These are phyloP conservation scores for Xylaria acuta DNA, from an alignment of 495 filamentous ascomycete species.

Conservation along the genomic window DNA sequence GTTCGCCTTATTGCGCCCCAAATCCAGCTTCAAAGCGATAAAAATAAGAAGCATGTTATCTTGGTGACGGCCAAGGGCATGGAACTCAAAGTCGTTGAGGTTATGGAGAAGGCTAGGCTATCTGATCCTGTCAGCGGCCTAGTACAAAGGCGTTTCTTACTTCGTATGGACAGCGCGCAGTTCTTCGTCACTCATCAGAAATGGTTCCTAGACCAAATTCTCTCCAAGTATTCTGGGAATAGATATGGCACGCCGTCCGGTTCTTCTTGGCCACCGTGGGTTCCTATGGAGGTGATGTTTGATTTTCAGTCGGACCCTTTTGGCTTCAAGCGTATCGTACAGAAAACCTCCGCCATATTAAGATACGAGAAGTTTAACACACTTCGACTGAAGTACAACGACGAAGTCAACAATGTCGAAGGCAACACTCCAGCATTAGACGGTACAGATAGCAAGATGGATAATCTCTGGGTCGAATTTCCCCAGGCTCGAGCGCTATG, in stretches of 20 bases:
- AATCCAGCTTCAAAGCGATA: conserved; percentile 96
- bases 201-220: conserved; percentile 75
- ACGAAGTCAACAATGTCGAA: conserved; percentile 78
- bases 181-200: conserved; percentile 96
- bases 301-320: conserved; percentile 92
- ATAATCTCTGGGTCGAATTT: conserved; percentile 96
- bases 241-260: conserved; percentile 84
- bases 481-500: conserved; percentile 90
- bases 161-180: conserved; percentile 94
- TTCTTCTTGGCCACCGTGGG: conserved; percentile 95
- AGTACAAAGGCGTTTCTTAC: conserved; percentile 90
- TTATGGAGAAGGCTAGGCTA: conserved; percentile 95
- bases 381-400: conserved; percentile 95
- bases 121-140: conserved; percentile 92
- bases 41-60: conserved; percentile 90
- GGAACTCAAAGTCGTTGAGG: conserved; percentile 94
- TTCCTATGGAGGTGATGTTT: conserved; percentile 97
- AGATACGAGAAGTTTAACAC: conserved; percentile 99
- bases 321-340: conserved; percentile 92
- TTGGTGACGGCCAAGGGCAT: conserved; percentile 95
- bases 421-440: conserved; percentile 49
- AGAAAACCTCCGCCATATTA: conserved; percentile 90
- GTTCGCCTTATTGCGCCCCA: conserved; percentile 94
- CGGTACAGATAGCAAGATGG: conserved; percentile 78
- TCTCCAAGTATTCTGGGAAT: conserved; percentile 93